Conservation (phyloP, 306 rosid genomes). For the Astragalus glycyphyllos region DNA sequence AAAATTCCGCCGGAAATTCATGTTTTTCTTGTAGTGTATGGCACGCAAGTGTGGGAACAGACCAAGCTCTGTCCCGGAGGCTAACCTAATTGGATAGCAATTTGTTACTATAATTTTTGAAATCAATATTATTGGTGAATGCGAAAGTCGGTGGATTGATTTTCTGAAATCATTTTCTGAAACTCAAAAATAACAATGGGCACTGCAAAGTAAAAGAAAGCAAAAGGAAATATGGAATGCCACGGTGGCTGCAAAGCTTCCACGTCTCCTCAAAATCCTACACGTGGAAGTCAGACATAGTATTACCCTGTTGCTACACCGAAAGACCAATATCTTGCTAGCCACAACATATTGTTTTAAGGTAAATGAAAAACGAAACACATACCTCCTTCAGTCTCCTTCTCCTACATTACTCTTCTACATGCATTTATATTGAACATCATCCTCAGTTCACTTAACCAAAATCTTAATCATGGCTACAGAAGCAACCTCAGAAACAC, state of each 20-base stretch:
- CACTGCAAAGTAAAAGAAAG: too few relatives aligned
- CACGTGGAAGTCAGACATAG: constrained; percentile 52
- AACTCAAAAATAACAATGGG: too few relatives aligned
- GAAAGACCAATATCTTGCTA: neutral
- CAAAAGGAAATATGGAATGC: constrained; percentile 2
- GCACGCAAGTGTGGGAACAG: too few relatives aligned
- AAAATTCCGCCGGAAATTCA: too few relatives aligned
- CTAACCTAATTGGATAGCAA: too few relatives aligned
- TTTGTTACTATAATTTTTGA: too few relatives aligned
- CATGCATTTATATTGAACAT: neutral
- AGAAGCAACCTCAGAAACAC: constrained; percentile 36
- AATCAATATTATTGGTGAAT: too few relatives aligned
- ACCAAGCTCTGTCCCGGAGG: too few relatives aligned
- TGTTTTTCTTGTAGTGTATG: too few relatives aligned
- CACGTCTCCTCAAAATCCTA: constrained; percentile 46
- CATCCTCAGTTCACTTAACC: neutral
- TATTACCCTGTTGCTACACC: constrained; percentile 16
- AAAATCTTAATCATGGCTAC: constrained; percentile 46
- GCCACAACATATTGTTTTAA: neutral
- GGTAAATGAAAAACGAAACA: neutral
- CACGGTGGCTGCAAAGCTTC: constrained; percentile 50
- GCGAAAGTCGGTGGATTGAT: too few relatives aligned
- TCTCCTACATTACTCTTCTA: neutral
- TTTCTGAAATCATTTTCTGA: too few relatives aligned
- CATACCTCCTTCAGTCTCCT: neutral